Percentiles rank a stretch among this genome's conserved stretches.
Evolutionary conservation across 1,139 yeast species (phyloP).

Genomic region (Lodderomyces metapsilosis): DNA sequence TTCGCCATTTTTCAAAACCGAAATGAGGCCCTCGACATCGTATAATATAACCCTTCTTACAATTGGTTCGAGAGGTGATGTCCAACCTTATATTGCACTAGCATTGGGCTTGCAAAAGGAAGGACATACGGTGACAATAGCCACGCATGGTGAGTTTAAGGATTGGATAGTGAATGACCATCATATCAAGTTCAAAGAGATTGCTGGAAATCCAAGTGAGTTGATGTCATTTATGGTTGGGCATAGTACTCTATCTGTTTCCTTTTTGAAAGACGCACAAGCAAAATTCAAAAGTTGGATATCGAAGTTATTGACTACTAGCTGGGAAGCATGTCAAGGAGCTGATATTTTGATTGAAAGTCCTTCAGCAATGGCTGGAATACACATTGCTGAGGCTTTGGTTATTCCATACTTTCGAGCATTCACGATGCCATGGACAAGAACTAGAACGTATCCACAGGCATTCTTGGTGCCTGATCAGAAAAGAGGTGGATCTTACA

Average conservation of each 20-base stretch:
- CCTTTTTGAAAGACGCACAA: constrained; percentile 81
- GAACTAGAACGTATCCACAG: constrained; percentile 93
- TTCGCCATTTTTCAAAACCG: constrained; percentile 55
- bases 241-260: constrained; percentile 83
- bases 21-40: constrained; percentile 50
- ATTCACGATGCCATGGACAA: constrained; percentile 97
- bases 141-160: constrained; percentile 79
- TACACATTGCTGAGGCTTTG: constrained; percentile 91
- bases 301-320: constrained; percentile 58
- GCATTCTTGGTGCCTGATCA: constrained; percentile 95
- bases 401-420: constrained; percentile 91
- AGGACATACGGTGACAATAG: constrained; percentile 82
- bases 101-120: constrained; percentile 74
- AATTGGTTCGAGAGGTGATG: constrained; percentile 95
- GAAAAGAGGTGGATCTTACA: constrained; percentile 88
- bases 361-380: constrained; percentile 94
- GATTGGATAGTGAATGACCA: constrained; percentile 63
- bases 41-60: constrained; percentile 72
- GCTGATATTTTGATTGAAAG: constrained; percentile 86
- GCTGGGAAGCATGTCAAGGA: constrained; percentile 86
- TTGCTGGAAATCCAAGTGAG: constrained; percentile 94
- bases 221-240: constrained; percentile 90
- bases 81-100: constrained; percentile 92
- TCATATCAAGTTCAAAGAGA: constrained; percentile 65
- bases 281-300: constrained; percentile 80